phyloP scores from a whole-genome alignment of 2,329 filamentous ascomycete species.

The Periconia sp. region DNA sequence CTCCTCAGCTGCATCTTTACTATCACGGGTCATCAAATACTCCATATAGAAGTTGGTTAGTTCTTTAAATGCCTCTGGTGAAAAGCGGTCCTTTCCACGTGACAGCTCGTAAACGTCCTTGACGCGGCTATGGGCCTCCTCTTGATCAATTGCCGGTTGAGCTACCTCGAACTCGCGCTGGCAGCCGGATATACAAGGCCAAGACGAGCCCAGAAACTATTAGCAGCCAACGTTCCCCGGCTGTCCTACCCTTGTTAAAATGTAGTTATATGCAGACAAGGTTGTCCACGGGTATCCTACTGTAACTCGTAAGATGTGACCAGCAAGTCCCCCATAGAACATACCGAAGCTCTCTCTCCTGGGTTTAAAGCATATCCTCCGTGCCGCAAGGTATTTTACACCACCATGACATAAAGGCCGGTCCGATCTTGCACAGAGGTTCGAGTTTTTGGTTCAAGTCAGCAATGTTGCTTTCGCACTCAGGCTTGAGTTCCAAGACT shows the following conservation, averaged over 20 bases:
- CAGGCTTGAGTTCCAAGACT: too few relatives aligned
- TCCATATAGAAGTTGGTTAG: conserved; percentile 77
- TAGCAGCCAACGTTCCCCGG: conserved; percentile 9
- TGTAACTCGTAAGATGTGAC: conserved; percentile 21
- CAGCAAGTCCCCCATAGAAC: conserved; percentile 17
- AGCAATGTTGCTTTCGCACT: too few relatives aligned
- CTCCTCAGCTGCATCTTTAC: conserved; percentile 80
- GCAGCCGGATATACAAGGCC: conserved; percentile 3
- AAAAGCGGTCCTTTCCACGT: conserved; percentile 70
- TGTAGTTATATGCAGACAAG: not conserved
- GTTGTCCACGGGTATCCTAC: conserved; percentile 7
- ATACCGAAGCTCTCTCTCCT: conserved; percentile 12
- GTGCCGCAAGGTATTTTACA: not conserved
- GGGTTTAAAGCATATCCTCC: not conserved
- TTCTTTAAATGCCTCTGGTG: conserved; percentile 68
- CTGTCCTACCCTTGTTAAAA: not conserved
- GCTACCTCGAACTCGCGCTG: conserved; percentile 78
- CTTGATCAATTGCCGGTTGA: conserved; percentile 69
- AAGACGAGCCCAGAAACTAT: conserved; percentile 9
- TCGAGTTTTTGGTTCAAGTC: too few relatives aligned
- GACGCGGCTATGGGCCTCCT: conserved; percentile 70
- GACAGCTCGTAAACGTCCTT: conserved; percentile 79
- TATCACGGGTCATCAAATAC: conserved; percentile 81
- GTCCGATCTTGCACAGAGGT: not conserved
- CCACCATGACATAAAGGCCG: not conserved